Conservation (phyloP, 257 asterid species). For the Nicotiana sylvestris region DNA sequence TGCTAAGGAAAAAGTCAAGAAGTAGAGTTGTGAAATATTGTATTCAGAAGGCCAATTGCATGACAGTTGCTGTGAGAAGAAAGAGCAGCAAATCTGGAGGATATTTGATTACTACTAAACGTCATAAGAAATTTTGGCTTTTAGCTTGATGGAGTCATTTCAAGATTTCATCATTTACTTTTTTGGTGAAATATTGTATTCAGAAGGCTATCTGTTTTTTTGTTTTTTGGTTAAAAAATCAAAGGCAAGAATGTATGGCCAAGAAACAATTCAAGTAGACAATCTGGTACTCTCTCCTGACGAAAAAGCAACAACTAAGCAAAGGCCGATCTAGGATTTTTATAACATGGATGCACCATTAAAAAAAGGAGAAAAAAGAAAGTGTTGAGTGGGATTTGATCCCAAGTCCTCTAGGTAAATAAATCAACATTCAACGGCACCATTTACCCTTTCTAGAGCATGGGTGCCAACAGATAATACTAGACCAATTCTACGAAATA, state of each 20-base stretch:
- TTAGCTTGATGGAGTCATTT: conserved; percentile 39
- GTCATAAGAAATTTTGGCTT: conserved; percentile 92
- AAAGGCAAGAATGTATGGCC: neutral
- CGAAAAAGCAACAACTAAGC: neutral
- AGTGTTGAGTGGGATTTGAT: no score
- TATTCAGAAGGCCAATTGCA: conserved; percentile 71
- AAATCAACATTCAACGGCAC: no score
- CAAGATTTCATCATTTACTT: neutral
- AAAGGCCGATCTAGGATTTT: neutral
- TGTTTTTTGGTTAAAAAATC: neutral
- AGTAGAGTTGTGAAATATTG: conserved; percentile 56
- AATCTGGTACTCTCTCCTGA: neutral
- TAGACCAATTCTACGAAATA: no score
- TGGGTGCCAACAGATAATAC: no score
- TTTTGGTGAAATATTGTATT: neutral
- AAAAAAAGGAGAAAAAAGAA: no score
- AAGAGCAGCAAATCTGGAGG: conserved; percentile 74
- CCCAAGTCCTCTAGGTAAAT: no score
- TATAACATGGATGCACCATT: no score
- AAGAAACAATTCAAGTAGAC: neutral
- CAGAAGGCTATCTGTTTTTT: no score
- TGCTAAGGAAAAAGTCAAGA: conserved; percentile 33
- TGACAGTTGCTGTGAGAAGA: conserved; percentile 85
- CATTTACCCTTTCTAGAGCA: no score
- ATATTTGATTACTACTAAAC: conserved; percentile 78